Base-by-base conservation (phyloP, 371 early-diverging fungal genomes). In the Rhizopus microsporus region DNA sequence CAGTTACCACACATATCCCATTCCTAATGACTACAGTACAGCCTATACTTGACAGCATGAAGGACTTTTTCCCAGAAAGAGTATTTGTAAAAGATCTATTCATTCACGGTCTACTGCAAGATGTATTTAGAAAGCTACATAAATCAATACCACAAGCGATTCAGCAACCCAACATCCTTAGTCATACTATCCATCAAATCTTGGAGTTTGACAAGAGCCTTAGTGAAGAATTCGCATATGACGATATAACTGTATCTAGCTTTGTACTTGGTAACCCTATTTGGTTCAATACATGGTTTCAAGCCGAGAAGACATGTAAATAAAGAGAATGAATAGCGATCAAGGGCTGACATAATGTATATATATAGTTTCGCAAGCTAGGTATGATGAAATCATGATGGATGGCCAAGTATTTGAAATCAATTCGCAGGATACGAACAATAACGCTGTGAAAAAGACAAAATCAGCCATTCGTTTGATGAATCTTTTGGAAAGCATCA, bases 121-220 rank as follows among this genome's bases (percentile, higher is more conserved):
- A 86, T 32, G 78, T 94, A 0, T 65, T 67, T 16, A 72, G 83
- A 32, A 93, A 92, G 66, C 67, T 94, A 49, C 72, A 67, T 13
- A 59, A 73, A 23, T 82, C 80, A 10, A 78, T 85, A n/a, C 75
- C 85, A 0, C 75, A 67, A 13, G 68, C 88, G 39, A 49, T 88
- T n/a, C 51, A 67, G 0, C 75, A 83, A 35, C 83, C 91, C 6
- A 75, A 72, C 17, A 74, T 85, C 23, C 62, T 94, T 17, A 85
- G 90, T 31, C 91, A 91, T 43, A 85, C 90, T 1, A 82, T 90
- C 30, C 82, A 82, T 51, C 89, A 93, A 72, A 74, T 87, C 10
- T 60, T 87, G 3, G 72, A 78, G n/a, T 93, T 94, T 68, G 93
- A 94, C 65, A 81, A 80, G 54, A 75, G 77, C 8, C 58, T 94